Evolutionary conservation across 1,284 basidiomycete genomes (phyloP).

Genomic region (Volvariella volvacea): DNA sequence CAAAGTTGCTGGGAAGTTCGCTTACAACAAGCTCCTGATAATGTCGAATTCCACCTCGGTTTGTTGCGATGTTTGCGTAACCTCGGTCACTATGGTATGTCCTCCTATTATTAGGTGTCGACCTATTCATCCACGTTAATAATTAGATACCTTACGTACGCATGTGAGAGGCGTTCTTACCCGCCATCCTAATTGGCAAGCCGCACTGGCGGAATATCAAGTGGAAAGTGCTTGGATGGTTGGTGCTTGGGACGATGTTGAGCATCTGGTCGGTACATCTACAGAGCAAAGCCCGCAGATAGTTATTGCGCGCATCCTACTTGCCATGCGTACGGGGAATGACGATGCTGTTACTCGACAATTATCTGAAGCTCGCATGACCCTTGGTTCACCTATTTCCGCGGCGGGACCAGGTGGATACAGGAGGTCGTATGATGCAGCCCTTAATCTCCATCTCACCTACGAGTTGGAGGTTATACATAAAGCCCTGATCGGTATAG

Average conservation of each 20-base stretch:
- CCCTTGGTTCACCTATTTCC: slow-evolving; percentile 77
- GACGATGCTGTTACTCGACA: slow-evolving; percentile 37
- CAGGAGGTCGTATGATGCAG: slow-evolving; percentile 80
- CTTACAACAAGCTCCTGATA: slow-evolving; percentile 86
- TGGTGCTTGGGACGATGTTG: slow-evolving; percentile 86
- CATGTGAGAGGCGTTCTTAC: slow-evolving; percentile 92
- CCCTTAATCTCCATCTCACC: slow-evolving; percentile 83
- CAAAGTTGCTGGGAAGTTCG: slow-evolving; percentile 99
- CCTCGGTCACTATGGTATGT: slow-evolving; percentile 92
- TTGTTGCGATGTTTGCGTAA: slow-evolving; percentile 89
- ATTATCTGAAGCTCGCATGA: slow-evolving; percentile 64
- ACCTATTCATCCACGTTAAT: slow-evolving; percentile 4
- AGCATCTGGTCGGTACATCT: slow-evolving; percentile 45
- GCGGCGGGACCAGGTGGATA: slow-evolving; percentile 80
- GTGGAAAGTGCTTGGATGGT: slow-evolving; percentile 96
- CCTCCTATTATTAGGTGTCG: slow-evolving; percentile 3
- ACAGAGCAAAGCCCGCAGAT: slow-evolving; percentile 54
- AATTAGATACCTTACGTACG: slow-evolving; percentile 90
- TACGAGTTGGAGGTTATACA: slow-evolving; percentile 86
- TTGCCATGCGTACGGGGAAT: slow-evolving; percentile 68
- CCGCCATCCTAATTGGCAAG: slow-evolving; percentile 81
- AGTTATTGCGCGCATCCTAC: slow-evolving; percentile 77
- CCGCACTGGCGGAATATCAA: slow-evolving; percentile 76
- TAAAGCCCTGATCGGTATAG: slow-evolving; percentile 29
- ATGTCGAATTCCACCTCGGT: slow-evolving; percentile 85